Evolutionary conservation across 139 green algal species (phyloP).

Genomic region (Coccomyxa sp.): DNA sequence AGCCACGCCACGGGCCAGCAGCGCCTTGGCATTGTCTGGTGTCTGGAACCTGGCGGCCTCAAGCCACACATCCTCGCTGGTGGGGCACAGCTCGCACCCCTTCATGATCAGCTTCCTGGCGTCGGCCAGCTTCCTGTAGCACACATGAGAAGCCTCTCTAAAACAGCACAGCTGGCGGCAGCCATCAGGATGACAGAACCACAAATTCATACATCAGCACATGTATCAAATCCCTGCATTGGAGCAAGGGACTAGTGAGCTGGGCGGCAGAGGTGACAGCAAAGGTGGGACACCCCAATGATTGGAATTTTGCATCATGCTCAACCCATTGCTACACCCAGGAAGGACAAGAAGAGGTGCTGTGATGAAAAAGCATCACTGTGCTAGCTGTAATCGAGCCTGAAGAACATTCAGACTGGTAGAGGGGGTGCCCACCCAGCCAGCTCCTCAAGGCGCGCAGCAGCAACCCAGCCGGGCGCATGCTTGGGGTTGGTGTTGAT

Average conservation of each 20-base stretch:
- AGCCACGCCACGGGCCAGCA: conserved; percentile 85
- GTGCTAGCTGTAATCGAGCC: too few relatives aligned
- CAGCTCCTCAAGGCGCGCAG: conserved; percentile 77
- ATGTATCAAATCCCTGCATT: neutral
- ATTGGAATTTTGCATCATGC: too few relatives aligned
- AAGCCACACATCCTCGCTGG: conserved; percentile 97
- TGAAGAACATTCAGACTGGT: neutral
- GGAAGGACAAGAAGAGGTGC: neutral
- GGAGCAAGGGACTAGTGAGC: too few relatives aligned
- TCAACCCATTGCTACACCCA: neutral
- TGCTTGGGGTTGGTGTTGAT: conserved; percentile 96
- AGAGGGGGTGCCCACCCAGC: neutral
- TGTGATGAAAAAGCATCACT: neutral
- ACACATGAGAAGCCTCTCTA: neutral
- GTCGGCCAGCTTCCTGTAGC: conserved; percentile 47
- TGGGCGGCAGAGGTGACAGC: too few relatives aligned
- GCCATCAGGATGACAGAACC: too few relatives aligned
- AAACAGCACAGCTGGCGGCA: too few relatives aligned
- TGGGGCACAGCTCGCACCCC: conserved; percentile 91
- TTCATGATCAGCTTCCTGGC: conserved; percentile 58
- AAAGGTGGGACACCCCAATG: too few relatives aligned
- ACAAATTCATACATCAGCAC: neutral
- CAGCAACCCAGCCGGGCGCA: conserved; percentile 95
- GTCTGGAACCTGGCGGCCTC: conserved; percentile 86
- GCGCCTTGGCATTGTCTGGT: conserved; percentile 70